Percentiles rank a stretch among this genome's conserved stretches.
phyloP scores from a whole-genome alignment of 129 eudicot genomes.

The Artemisia annua region DNA sequence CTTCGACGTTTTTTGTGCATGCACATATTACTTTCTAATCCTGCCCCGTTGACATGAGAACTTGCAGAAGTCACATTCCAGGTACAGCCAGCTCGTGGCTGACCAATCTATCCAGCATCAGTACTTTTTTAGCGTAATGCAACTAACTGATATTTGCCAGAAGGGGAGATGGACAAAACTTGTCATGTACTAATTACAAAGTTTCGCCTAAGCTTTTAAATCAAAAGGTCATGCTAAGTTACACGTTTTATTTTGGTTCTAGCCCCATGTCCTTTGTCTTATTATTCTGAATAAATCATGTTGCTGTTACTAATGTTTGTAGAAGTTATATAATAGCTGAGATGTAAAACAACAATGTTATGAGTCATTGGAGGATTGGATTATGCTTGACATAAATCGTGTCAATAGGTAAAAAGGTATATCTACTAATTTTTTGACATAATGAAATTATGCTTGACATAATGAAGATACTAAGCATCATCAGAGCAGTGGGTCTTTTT shows the following conservation, averaged over 20 bases:
- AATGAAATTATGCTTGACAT: too few relatives aligned
- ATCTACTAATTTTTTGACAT: too few relatives aligned
- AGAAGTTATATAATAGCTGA: conserved; percentile 1
- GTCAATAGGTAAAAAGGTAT: conserved; percentile 1
- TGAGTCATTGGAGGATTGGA: too few relatives aligned
- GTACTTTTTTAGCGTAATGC: conserved; percentile 20
- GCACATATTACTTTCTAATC: conserved; percentile 12
- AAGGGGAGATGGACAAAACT: not conserved
- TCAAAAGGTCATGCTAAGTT: not conserved
- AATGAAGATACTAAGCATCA: not conserved
- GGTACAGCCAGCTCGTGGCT: conserved; percentile 26
- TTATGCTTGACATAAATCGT: not conserved
- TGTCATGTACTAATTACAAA: not conserved
- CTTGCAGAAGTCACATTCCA: conserved; percentile 30
- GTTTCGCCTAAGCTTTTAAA: conserved; percentile 4
- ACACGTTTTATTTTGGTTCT: not conserved
- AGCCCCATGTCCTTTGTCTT: conserved; percentile 1
- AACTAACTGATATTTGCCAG: conserved; percentile 10
- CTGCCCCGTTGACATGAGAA: conserved; percentile 22
- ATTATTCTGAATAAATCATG: not conserved
- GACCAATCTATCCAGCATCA: conserved; percentile 18
- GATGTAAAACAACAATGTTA: conserved; percentile 18
- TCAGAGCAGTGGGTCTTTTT: not conserved
- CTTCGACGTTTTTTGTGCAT: conserved; percentile 17
- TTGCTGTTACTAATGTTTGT: conserved; percentile 2